These are phyloP conservation scores for Gonapodya sp. DNA, from an alignment of 192 early-diverging fungal genomes.

Conservation along the genomic window DNA sequence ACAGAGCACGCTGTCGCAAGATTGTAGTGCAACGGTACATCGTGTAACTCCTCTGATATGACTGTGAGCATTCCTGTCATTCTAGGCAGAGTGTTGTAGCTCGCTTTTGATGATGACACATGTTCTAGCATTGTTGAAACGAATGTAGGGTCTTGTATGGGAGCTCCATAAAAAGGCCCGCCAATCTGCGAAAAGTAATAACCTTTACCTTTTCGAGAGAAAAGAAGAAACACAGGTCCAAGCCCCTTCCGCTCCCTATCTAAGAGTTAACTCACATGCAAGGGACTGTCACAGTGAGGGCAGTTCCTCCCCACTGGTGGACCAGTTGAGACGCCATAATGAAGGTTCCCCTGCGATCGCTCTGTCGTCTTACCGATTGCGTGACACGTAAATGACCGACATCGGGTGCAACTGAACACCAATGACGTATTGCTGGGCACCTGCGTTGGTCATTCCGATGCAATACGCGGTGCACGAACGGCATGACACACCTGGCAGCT, in stretches of 20 bases:
- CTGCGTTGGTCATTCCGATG: not conserved
- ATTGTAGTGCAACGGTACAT: slow-evolving; percentile 76
- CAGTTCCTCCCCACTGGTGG: slow-evolving; percentile 55
- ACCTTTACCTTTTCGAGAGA: no score
- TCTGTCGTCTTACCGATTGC: slow-evolving; percentile 57
- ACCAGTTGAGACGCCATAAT: slow-evolving; percentile 53
- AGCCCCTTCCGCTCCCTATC: no score
- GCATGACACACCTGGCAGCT: slow-evolving; percentile 45
- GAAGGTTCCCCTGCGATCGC: slow-evolving; percentile 38
- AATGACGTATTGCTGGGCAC: slow-evolving; percentile 59
- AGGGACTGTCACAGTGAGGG: slow-evolving; percentile 58
- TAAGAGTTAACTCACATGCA: slow-evolving; percentile 47
- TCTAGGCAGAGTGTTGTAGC: slow-evolving; percentile 71
- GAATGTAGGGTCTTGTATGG: slow-evolving; percentile 78
- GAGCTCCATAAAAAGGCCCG: slow-evolving; percentile 82
- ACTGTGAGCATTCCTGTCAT: slow-evolving; percentile 96
- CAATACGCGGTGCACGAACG: not conserved
- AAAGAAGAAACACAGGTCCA: no score
- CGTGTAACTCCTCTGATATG: slow-evolving; percentile 56
- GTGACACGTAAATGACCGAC: slow-evolving; percentile 62
- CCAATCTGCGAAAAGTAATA: slow-evolving; percentile 64
- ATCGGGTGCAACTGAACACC: slow-evolving; percentile 80
- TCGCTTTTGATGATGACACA: slow-evolving; percentile 43
- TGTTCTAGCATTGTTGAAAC: slow-evolving; percentile 68
- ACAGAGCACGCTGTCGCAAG: slow-evolving; percentile 56